These are phyloP conservation scores for Naumovozyma dairenensis DNA, from an alignment of 805 yeast species.

Conservation along the genomic window DNA sequence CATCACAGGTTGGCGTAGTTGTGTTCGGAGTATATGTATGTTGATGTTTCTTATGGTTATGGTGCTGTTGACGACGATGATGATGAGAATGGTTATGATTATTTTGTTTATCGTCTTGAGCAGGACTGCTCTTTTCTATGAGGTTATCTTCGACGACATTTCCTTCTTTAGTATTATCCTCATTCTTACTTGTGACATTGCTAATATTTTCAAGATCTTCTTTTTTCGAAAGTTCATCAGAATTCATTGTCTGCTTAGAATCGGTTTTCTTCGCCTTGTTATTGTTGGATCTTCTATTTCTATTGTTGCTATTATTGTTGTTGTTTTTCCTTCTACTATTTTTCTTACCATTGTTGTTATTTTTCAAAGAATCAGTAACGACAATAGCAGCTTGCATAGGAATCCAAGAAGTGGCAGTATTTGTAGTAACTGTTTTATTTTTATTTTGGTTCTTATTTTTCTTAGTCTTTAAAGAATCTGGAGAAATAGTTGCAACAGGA, in stretches of 20 bases:
- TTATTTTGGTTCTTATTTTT: conserved; percentile 18
- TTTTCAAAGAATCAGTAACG: conserved; percentile 24
- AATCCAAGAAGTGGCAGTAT: conserved; percentile 47
- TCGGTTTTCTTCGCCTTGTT: conserved; percentile 5
- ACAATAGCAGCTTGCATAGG: conserved; percentile 53
- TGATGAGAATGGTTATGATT: conserved; percentile 1
- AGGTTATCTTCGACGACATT: conserved; percentile 4
- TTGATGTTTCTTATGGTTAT: too few species aligned
- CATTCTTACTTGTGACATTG: too few species aligned
- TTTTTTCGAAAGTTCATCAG: too few species aligned
- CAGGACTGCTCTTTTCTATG: too few species aligned
- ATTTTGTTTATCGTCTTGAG: conserved; percentile 1
- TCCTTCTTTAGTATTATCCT: conserved; percentile 2
- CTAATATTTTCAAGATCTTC: too few species aligned
- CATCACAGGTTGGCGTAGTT: too few species aligned
- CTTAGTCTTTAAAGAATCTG: conserved; percentile 10
- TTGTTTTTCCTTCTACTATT: conserved; percentile 9
- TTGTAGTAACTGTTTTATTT: conserved; percentile 9
- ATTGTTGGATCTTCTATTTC: conserved; percentile 4
- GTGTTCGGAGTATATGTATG: too few species aligned
- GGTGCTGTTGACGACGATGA: too few species aligned
- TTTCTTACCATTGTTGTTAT: conserved; percentile 10
- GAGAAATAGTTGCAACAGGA: conserved; percentile 17
- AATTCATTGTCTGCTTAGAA: too few species aligned
- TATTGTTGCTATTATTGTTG: conserved; percentile 8